A percentile compares a stretch with the other conserved stretches of the same genome.
These are phyloP conservation scores for Fusarium sp. DNA, from an alignment of 2,329 filamentous ascomycete genomes.

Conservation along the genomic window DNA sequence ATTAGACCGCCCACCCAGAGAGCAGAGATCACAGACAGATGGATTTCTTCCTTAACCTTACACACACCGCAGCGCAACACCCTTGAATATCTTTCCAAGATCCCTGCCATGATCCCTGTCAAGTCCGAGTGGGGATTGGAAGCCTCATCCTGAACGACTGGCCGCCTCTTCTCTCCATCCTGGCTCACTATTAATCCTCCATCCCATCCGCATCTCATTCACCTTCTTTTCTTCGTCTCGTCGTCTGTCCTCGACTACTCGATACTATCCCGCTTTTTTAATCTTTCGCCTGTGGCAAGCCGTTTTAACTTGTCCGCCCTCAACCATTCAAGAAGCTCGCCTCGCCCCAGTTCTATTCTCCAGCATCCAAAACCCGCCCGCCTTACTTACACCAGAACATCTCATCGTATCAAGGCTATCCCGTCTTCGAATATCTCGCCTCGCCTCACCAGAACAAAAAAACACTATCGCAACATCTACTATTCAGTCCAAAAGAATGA, in stretches of 20 bases:
- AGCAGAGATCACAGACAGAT: conserved; percentile 1
- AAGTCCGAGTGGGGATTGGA: conserved; percentile 35
- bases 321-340: conserved; percentile 18
- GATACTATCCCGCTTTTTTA: conserved; percentile 33
- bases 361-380: conserved; percentile 7
- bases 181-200: conserved; percentile 44
- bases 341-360: conserved; percentile 9
- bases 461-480: conserved; percentile 2
- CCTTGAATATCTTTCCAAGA: conserved; percentile 31
- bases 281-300: conserved; percentile 29
- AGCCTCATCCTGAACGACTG: conserved; percentile 45
- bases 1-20: conserved; percentile 33
- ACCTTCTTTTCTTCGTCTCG: conserved; percentile 36
- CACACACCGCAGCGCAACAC: conserved; percentile 34
- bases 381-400: conserved; percentile 30
- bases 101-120: conserved; percentile 28
- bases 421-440: conserved; percentile 13
- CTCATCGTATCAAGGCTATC: conserved; percentile 19
- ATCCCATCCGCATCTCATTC: conserved; percentile 36
- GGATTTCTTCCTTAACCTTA: background rate
- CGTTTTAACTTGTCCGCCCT: conserved; percentile 9
- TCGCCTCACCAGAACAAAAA: background rate
- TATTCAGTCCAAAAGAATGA: conserved; percentile 34
- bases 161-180: conserved; percentile 39
- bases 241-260: conserved; percentile 38